phyloP scores from a whole-genome alignment of 1,284 basidiomycete species.

The Marasmius oreades region DNA sequence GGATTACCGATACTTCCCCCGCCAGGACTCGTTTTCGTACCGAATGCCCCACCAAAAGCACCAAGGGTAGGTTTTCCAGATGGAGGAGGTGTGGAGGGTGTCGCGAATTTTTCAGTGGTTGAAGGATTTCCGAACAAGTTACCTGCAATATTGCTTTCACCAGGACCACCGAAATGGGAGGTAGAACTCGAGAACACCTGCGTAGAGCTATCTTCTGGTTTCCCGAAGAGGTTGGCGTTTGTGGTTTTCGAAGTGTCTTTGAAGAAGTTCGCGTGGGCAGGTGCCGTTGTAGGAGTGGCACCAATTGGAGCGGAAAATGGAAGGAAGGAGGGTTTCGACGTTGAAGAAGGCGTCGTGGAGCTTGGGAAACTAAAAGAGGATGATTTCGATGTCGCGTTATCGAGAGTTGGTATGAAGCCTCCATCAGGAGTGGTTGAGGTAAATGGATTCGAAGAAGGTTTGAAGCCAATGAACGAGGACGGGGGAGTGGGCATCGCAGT shows the following conservation, averaged over 20 bases:
- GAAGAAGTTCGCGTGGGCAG: background rate
- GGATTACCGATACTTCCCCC: slow-evolving; percentile 53
- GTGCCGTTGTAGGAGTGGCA: background rate
- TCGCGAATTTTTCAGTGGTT: background rate
- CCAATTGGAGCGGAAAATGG: too few relatives aligned
- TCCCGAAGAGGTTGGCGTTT: slow-evolving; percentile 9
- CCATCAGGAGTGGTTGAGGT: slow-evolving; percentile 12
- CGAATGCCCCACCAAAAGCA: slow-evolving; percentile 20
- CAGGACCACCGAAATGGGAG: slow-evolving; percentile 4
- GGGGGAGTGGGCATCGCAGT: slow-evolving; percentile 42
- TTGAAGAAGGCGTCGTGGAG: slow-evolving; percentile 13
- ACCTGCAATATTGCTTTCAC: slow-evolving; percentile 4
- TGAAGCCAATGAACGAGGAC: slow-evolving; percentile 29
- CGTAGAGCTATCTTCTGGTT: background rate
- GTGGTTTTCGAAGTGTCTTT: slow-evolving; percentile 4
- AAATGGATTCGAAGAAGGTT: slow-evolving; percentile 13
- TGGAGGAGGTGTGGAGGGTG: slow-evolving; percentile 5
- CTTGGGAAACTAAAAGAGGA: slow-evolving; percentile 22
- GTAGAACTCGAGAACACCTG: slow-evolving; percentile 9
- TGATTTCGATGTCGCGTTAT: slow-evolving; percentile 14
- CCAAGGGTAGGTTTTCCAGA: slow-evolving; percentile 25
- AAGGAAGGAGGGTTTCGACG: slow-evolving; percentile 13
- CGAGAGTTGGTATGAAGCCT: slow-evolving; percentile 20
- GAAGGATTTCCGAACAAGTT: slow-evolving; percentile 1
- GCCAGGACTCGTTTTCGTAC: slow-evolving; percentile 18